Base-by-base conservation (phyloP, 441 rosid species). In the Lepidium campestre region DNA sequence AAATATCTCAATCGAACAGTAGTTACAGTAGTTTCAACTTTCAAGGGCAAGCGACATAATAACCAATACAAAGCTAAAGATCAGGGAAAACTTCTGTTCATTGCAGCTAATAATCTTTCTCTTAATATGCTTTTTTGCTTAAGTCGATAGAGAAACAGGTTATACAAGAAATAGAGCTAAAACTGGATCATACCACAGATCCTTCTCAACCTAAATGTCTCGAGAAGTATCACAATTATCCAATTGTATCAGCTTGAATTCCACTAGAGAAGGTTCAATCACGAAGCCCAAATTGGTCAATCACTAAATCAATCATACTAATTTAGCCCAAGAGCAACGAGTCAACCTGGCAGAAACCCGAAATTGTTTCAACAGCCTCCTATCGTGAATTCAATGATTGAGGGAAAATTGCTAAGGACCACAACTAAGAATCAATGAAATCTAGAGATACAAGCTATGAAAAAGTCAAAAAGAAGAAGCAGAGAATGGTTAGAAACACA, bases 1-100 rank as follows among this genome's bases (percentile, higher is more conserved):
- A 49, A 57, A 31, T 57, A 20, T 31, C 52, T 37, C 23, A 57
- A 72, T 50, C 55, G 23, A 41, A 65, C 66, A 56, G 15, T 46
- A 34, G 17, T 22, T n/a, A n/a, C n/a, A n/a, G n/a, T n/a, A n/a
- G n/a, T n/a, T n/a, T n/a, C n/a, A n/a, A n/a, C n/a, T n/a, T 56
- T 19, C 52, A 45, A 47, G 25, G 18, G 65, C 46, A 9, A 32
- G 39, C 50, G 20, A 49, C 47, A 48, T 20, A 47, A 39, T 20
- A 47, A 39, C 61, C 50, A 62, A 56, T 5, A 55, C 13, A 6
- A 45, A 32, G 17, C 35, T 35, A 62, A 14, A 62, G 37, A 54
- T 55, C 32, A 20, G 15, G 48, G 32, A 4, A 25, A 53, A 71
- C 40, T 50, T 25, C 57, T 15, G 19, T 29, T 37, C 48, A 12